Conservation (phyloP, 2,329 filamentous ascomycete species). For the Penicillium sclerotigenum region DNA sequence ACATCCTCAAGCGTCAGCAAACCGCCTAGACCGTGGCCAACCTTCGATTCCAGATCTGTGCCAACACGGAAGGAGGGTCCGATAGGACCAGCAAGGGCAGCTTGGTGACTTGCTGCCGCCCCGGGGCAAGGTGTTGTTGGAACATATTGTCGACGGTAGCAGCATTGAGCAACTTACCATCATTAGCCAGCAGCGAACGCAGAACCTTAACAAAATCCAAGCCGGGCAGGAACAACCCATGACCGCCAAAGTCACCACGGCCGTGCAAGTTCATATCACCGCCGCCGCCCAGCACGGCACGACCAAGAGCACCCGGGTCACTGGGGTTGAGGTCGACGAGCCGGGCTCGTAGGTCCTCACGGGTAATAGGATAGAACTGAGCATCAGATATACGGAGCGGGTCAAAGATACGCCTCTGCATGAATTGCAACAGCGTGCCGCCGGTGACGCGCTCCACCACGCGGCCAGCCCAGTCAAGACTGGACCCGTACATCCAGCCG, state of each 20-base stretch:
- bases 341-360: conserved; percentile 35
- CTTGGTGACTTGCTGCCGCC: conserved; percentile 26
- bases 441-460: conserved; percentile 51
- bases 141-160: conserved; percentile 30
- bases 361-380: conserved; percentile 41
- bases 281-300: conserved; percentile 35
- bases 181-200: conserved; percentile 29
- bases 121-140: conserved; percentile 25
- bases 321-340: conserved; percentile 41
- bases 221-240: conserved; percentile 41
- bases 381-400: conserved; percentile 45
- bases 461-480: conserved; percentile 54
- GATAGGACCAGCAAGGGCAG: conserved; percentile 29
- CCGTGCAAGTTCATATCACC: conserved; percentile 33
- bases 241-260: conserved; percentile 44
- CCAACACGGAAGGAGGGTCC: conserved; percentile 41
- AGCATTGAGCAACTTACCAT: conserved; percentile 29
- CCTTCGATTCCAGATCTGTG: conserved; percentile 29
- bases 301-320: conserved; percentile 38
- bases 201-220: conserved; percentile 32
- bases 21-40: conserved; percentile 45
- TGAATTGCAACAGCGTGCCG: conserved; percentile 42
- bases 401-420: conserved; percentile 46
- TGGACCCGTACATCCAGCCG: conserved; percentile 51
- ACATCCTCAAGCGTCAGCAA: conserved; percentile 42